phyloP scores from a whole-genome alignment of 257 asterid genomes.

The Fraxinus anomala region DNA sequence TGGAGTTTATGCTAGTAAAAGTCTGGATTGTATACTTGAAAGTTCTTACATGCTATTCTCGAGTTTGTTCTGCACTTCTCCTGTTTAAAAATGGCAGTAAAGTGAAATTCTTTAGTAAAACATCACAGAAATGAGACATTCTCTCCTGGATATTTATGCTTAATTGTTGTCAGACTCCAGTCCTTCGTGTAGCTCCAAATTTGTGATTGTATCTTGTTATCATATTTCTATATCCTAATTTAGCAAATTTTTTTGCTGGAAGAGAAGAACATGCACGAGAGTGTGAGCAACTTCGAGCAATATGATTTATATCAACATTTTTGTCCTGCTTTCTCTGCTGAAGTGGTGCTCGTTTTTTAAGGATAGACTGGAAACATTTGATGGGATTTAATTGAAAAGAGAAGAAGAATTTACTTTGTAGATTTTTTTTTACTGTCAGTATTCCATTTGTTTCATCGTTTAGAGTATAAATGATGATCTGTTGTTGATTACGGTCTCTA shows the following conservation, averaged over 20 bases:
- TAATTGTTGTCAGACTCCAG: constrained; percentile 4
- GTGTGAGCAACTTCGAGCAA: constrained; percentile 1
- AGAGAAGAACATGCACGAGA: constrained; percentile 10
- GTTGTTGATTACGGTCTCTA: constrained; percentile 10
- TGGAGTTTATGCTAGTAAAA: not conserved
- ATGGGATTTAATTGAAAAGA: not conserved
- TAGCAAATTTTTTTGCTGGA: constrained; percentile 7
- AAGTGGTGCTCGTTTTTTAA: constrained; percentile 5
- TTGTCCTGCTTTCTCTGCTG: constrained; percentile 16
- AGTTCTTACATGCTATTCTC: constrained; percentile 2
- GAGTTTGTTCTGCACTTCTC: not conserved
- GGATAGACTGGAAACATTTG: not conserved
- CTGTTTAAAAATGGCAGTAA: constrained; percentile 9
- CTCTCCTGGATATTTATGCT: constrained; percentile 8
- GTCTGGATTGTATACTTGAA: not conserved
- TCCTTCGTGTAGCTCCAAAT: constrained; percentile 10
- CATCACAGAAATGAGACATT: not conserved
- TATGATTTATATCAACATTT: not conserved
- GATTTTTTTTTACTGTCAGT: not conserved
- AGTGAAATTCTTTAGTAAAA: constrained; percentile 4
- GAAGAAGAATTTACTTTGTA: not conserved
- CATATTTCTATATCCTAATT: constrained; percentile 8
- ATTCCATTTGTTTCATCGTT: constrained; percentile 20
- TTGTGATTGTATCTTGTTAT: constrained; percentile 9
- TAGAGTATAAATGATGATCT: constrained; percentile 13